These are phyloP conservation scores for Lagenaria siceraria DNA, from an alignment of 306 rosid species.

Conservation along the genomic window DNA sequence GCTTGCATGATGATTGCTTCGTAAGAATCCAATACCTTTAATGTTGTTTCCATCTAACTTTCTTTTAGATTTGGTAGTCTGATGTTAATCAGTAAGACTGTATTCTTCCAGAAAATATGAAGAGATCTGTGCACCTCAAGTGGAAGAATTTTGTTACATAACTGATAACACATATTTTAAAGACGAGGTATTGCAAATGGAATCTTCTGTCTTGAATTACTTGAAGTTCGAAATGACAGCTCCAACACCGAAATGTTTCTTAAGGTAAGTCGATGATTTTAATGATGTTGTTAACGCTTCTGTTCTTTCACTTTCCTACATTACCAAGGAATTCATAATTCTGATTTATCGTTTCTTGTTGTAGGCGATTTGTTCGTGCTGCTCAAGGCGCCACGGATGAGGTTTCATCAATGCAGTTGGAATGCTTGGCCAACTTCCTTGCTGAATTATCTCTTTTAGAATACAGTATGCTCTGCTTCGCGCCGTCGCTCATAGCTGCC, in stretches of 20 bases:
- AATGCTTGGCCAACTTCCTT: conserved; percentile 76
- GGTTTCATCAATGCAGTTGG: conserved; percentile 65
- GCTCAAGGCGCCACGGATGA: conserved; percentile 63
- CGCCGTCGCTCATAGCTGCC: conserved; percentile 79
- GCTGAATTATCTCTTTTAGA: conserved; percentile 85
- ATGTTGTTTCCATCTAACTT: background rate
- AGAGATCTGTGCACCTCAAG: conserved; percentile 99
- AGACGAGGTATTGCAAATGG: conserved; percentile 95
- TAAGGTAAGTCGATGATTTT: conserved; percentile 29
- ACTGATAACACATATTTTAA: conserved; percentile 93
- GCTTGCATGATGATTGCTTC: conserved; percentile 99
- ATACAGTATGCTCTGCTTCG: conserved; percentile 65
- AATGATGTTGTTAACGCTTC: background rate
- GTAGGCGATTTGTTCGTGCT: conserved; percentile 80
- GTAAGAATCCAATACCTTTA: conserved; percentile 32
- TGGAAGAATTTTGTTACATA: conserved; percentile 90
- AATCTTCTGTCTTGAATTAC: conserved; percentile 76
- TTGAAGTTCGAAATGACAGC: conserved; percentile 96
- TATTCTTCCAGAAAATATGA: conserved; percentile 64
- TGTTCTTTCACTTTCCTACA: background rate
- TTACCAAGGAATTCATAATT: background rate
- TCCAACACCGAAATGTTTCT: conserved; percentile 78
- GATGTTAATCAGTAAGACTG: background rate
- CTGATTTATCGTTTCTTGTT: background rate
- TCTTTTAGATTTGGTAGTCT: background rate